Percentiles rank a stretch among this genome's conserved stretches.
These are phyloP conservation scores for Ascochyta pisi DNA, from an alignment of 2,329 filamentous ascomycete species.

Conservation along the genomic window DNA sequence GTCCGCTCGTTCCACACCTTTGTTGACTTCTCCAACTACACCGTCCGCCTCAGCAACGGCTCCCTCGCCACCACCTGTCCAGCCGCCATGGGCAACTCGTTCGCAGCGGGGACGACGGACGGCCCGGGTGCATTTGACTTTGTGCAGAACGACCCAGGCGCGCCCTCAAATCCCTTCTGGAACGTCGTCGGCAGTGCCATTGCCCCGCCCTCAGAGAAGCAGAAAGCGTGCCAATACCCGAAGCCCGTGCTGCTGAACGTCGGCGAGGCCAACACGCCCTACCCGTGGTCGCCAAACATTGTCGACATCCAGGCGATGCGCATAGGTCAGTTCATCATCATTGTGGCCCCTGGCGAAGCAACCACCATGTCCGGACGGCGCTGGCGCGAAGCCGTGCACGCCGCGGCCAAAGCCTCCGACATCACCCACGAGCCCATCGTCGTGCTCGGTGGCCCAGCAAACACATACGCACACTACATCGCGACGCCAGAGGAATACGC, in stretches of 20 bases:
- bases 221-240: constrained; percentile 76
- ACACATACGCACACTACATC: constrained; percentile 87
- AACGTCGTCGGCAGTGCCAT: constrained; percentile 74
- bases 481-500: constrained; percentile 80
- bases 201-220: constrained; percentile 71
- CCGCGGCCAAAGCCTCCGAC: constrained; percentile 29
- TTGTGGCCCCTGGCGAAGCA: constrained; percentile 85
- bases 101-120: constrained; percentile 91
- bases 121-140: constrained; percentile 93
- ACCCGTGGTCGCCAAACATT: constrained; percentile 89
- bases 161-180: constrained; percentile 84
- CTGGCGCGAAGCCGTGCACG: constrained; percentile 67
- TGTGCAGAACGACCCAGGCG: constrained; percentile 80
- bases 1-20: constrained; percentile 87
- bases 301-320: constrained; percentile 87
- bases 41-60: constrained; percentile 76
- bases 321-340: constrained; percentile 82
- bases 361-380: constrained; percentile 91
- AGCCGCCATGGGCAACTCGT: constrained; percentile 88
- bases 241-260: constrained; percentile 91
- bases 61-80: constrained; percentile 77
- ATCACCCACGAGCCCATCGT: constrained; percentile 59
- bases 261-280: constrained; percentile 78
- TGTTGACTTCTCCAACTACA: constrained; percentile 78
- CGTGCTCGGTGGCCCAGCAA: constrained; percentile 86